Percentiles rank a stretch among this genome's conserved stretches.
Conservation (phyloP, 2,329 filamentous ascomycete genomes). For the Diaporthe sp. region DNA sequence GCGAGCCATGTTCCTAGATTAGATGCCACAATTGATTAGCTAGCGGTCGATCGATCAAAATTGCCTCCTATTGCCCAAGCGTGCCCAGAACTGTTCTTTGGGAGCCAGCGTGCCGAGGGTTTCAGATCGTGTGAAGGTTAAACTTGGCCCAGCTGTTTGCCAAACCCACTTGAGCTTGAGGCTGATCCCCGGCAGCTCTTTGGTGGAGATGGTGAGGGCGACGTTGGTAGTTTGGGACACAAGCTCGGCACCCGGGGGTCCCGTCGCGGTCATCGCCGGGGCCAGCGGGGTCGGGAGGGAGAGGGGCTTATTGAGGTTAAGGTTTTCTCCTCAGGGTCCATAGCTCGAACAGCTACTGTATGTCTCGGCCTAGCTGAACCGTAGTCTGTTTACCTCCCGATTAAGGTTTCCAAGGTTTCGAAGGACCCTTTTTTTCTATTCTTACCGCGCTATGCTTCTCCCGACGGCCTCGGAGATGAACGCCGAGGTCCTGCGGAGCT, state of each 20-base stretch:
- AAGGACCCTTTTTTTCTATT: constrained; percentile 21
- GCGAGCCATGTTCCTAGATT: background rate
- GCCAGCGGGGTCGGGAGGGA: background rate
- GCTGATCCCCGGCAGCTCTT: background rate
- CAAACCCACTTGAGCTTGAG: background rate
- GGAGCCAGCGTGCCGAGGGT: background rate
- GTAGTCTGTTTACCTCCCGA: constrained; percentile 28
- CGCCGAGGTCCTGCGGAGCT: constrained; percentile 15
- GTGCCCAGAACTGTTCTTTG: background rate
- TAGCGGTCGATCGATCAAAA: background rate
- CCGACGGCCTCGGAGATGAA: constrained; percentile 15
- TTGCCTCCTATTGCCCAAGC: background rate
- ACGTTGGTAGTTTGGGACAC: background rate
- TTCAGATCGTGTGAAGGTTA: background rate
- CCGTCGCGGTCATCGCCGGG: constrained; percentile 13
- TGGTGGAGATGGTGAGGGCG: constrained; percentile 6
- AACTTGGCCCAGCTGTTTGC: constrained; percentile 1
- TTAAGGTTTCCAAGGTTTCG: constrained; percentile 22
- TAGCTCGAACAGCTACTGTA: background rate
- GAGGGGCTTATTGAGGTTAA: constrained; percentile 7
- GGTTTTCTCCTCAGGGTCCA: constrained; percentile 19
- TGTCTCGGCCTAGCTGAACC: background rate
- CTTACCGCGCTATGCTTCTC: constrained; percentile 25
- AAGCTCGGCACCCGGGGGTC: background rate
- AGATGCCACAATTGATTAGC: background rate